These are phyloP conservation scores for Cyberlindnera maritima DNA, from an alignment of 805 yeast species.

Conservation along the genomic window DNA sequence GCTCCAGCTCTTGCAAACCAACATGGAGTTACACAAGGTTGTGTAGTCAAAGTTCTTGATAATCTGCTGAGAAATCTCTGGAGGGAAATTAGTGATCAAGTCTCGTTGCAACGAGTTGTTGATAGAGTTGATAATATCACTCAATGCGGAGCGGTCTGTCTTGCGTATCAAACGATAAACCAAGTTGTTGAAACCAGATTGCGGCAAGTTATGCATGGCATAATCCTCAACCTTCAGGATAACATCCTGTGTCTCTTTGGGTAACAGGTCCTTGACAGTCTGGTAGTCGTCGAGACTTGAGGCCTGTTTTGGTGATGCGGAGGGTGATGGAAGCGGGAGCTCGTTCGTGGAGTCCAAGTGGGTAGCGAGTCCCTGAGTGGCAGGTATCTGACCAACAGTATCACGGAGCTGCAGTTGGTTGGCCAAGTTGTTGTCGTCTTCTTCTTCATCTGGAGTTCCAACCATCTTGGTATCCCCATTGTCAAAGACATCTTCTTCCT, in stretches of 20 bases:
- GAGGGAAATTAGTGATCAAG: conserved; percentile 64
- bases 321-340: conserved; percentile 67
- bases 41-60: conserved; percentile 60
- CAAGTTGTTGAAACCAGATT: conserved; percentile 46
- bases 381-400: not conserved
- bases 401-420: conserved; percentile 16
- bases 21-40: conserved; percentile 57
- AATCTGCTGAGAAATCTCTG: conserved; percentile 68
- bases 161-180: conserved; percentile 53
- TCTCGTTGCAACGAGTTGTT: conserved; percentile 67
- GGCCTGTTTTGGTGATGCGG: conserved; percentile 53
- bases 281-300: conserved; percentile 22
- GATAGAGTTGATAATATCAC: conserved; percentile 53
- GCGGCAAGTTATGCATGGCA: conserved; percentile 33
- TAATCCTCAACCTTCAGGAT: conserved; percentile 16
- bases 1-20: conserved; percentile 72
- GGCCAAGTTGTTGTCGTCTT: conserved; percentile 23
- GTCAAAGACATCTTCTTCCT: not conserved
- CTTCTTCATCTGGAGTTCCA: conserved; percentile 13
- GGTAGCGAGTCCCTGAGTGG: not conserved
- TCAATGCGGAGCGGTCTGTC: conserved; percentile 58
- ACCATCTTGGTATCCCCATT: not conserved
- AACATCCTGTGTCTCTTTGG: conserved; percentile 6
- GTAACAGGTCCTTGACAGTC: conserved; percentile 11
- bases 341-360: conserved; percentile 27